A percentile compares a stretch with the other conserved stretches of the same genome.
Evolutionary conservation across 2,329 filamentous ascomycete species (phyloP).

Genomic region (Aspergillus neoniger): DNA sequence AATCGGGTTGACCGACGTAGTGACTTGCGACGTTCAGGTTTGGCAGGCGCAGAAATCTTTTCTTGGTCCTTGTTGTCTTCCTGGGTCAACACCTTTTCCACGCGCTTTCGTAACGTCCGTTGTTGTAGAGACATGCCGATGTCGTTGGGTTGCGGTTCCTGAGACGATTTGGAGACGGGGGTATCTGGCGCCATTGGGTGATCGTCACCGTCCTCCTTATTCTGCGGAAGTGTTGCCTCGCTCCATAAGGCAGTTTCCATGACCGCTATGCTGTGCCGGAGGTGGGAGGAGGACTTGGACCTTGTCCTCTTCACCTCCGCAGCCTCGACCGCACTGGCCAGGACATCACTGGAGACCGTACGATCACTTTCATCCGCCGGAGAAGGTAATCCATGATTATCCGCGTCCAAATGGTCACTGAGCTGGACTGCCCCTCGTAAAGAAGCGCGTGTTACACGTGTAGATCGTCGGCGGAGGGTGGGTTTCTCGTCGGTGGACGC

Average conservation of each 20-base stretch:
- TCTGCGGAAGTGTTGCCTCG: constrained; percentile 24
- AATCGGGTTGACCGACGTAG: constrained; percentile 47
- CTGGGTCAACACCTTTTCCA: constrained; percentile 32
- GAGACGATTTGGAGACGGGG: constrained; percentile 38
- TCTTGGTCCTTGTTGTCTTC: constrained; percentile 28
- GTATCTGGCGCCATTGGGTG: constrained; percentile 35
- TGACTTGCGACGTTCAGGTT: constrained; percentile 31
- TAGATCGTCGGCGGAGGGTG: constrained; percentile 35
- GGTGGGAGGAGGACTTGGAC: constrained; percentile 28
- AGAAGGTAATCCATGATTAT: constrained; percentile 24
- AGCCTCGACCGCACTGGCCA: constrained; percentile 43
- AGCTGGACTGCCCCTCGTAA: constrained; percentile 34
- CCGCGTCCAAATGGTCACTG: constrained; percentile 24
- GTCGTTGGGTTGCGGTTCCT: constrained; percentile 29
- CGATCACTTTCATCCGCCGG: constrained; percentile 30
- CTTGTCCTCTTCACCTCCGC: constrained; percentile 36
- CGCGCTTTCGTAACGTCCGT: constrained; percentile 35
- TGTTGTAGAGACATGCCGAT: constrained; percentile 29
- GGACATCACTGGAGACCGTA: constrained; percentile 33
- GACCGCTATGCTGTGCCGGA: constrained; percentile 45
- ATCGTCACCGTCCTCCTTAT: constrained; percentile 26
- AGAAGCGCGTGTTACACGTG: constrained; percentile 45
- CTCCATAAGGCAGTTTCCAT: constrained; percentile 40
- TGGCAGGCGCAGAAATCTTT: constrained; percentile 24
- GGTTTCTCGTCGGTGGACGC: constrained; percentile 38